Base-by-base conservation (phyloP, 192 early-diverging fungal species). In the Geranomyces michiganensis region DNA sequence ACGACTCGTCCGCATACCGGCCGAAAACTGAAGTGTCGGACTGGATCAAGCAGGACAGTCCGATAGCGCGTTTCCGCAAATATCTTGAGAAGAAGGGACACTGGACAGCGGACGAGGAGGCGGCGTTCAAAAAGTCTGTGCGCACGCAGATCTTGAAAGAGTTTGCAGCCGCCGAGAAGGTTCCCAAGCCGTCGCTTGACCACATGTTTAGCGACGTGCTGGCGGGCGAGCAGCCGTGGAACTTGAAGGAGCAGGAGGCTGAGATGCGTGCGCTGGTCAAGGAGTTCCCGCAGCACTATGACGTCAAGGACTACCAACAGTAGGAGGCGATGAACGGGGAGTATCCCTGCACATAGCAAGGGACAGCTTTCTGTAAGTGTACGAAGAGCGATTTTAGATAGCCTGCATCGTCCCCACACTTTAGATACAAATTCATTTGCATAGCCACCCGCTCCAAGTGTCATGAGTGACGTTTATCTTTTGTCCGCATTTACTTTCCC, bases 1-100 rank as follows among this genome's bases (percentile, higher is more conserved):
- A 99, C 78, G 96, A 99, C 77, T 97, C 96, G 15, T 91, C 92
- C 3, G 95, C 94, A 22, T 99, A 99, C 77, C 87, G 97, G 32
- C 88, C 92, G 49, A 93, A 92, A 74, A 90, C 85, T 17, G 97
- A 99, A 76, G 94, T 97, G 6, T 90, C 93, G 64, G 87, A 91
- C 63, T 94, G 94, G 91, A 89, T 86, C 76, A 86, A 86, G 55
- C 82, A 88, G 67, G 96, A 97, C 76, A 92, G 91, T 70, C 97
- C 97, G 4, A 89, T 98, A 47, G 79, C 89, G 24, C 87, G 97
- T 31, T 88, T 99, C 86, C 87, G 94, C 68, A 88, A 91, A 32
- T 99, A 94, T 88, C 79, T 99, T 44, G 92, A 94, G 71, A 70
- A 76, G 65, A 88, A 93, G 71, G 86, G 86, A 21, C 94, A 89